Conservation (phyloP, 768 basidiomycete genomes). For the Trametes cinnabarina region DNA sequence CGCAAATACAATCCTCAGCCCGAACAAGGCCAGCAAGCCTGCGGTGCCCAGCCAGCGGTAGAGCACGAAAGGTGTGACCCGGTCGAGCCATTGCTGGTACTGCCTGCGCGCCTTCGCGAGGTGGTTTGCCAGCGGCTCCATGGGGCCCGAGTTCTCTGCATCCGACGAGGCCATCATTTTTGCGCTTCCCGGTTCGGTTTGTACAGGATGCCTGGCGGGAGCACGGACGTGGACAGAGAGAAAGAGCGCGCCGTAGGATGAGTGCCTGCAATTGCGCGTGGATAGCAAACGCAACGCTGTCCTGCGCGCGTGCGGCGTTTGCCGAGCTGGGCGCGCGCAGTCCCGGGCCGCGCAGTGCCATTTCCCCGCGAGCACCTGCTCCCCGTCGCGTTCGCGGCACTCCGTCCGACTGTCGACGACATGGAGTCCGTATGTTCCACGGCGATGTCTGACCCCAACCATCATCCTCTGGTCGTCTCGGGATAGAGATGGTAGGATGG, state of each 20-base stretch:
- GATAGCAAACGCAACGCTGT: background rate
- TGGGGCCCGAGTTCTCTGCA: conserved; percentile 22
- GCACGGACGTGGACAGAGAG: background rate
- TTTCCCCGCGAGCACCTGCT: background rate
- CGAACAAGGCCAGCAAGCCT: conserved; percentile 70
- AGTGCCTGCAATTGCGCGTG: background rate
- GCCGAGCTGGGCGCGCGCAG: background rate
- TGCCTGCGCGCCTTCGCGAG: conserved; percentile 62
- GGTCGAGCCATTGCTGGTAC: conserved; percentile 89
- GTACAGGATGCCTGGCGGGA: background rate
- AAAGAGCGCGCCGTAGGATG: background rate
- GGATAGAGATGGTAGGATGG: no score
- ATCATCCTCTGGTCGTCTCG: no score
- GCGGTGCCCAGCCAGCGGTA: conserved; percentile 84
- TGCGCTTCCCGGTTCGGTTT: background rate
- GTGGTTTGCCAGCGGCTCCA: conserved; percentile 30
- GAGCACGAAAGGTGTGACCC: conserved; percentile 86
- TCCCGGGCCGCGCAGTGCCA: background rate
- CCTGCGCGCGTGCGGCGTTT: conserved; percentile 7
- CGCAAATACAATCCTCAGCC: conserved; percentile 79
- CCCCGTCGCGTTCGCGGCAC: background rate
- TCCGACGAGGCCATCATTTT: conserved; percentile 31
- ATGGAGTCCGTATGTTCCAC: no score
- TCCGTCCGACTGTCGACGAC: no score
- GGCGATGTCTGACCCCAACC: background rate